Evolutionary conservation across 2,329 filamentous ascomycete genomes (phyloP).

Genomic region (Arthroderma uncinatum): DNA sequence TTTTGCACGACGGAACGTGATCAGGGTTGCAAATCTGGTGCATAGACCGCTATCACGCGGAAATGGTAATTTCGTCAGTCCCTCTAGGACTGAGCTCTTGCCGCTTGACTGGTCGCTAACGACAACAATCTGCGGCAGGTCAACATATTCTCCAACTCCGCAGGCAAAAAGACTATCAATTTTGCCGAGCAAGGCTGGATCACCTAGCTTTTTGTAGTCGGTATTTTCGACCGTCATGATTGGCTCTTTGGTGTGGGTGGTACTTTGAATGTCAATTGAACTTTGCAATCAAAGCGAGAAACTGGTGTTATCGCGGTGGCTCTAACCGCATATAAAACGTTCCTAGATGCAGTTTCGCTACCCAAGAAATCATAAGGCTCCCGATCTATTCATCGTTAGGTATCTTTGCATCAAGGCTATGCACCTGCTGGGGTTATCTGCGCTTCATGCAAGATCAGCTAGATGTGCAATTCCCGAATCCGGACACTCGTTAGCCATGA

Average conservation of each 20-base stretch:
- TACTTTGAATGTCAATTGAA: too few relatives aligned
- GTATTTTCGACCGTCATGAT: background rate
- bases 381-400: too few relatives aligned
- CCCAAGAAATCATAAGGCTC: too few relatives aligned
- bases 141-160: conserved; percentile 16
- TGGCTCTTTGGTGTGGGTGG: background rate
- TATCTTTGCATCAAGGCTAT: too few relatives aligned
- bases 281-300: too few relatives aligned
- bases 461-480: too few relatives aligned
- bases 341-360: too few relatives aligned
- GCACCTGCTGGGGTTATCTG: too few relatives aligned
- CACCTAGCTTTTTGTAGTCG: background rate
- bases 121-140: conserved; percentile 22
- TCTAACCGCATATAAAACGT: too few relatives aligned
- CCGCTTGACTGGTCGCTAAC: conserved; percentile 29
- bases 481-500: too few relatives aligned
- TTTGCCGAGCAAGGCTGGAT: conserved; percentile 16
- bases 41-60: conserved; percentile 25
- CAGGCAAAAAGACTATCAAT: conserved; percentile 6
- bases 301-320: too few relatives aligned
- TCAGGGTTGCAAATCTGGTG: conserved; percentile 33
- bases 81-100: conserved; percentile 18
- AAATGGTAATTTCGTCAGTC: conserved; percentile 23
- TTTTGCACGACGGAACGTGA: conserved; percentile 26
- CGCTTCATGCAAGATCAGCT: too few relatives aligned